Evolutionary conservation across 2,329 filamentous ascomycete species (phyloP), one percentile per base, ranked within the genome.

Genomic region (Amauroascus niger): DNA sequence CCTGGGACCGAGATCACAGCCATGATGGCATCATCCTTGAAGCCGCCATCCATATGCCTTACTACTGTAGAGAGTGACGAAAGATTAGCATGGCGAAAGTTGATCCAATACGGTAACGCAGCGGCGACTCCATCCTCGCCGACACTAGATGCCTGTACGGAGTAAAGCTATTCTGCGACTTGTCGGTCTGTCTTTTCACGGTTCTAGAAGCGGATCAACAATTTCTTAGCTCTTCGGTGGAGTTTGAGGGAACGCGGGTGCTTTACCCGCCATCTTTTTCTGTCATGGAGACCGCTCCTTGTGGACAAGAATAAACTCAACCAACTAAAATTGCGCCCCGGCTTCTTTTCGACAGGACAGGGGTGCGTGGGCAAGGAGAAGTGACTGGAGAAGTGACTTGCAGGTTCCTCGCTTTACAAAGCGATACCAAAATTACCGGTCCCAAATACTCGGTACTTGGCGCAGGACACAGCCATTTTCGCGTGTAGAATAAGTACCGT

Each of bases 1-100:
- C 24, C 24, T 44, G 41, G 41, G 22, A 30, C 16, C 22, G 22
- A 30, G 24, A 44, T 44, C 24, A 26, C n/a, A 46, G 28, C 11
- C 7, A n/a, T 46, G 44, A 33, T 30, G 28, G 46, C 46, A 49
- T 49, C 33, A 49, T 49, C 46, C 46, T 30, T 49, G 46, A 49
- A 49, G 18, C 46, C 46, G 46, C 46, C 46, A 49, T 49, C 46
- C n/a, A n/a, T n/a, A n/a, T n/a, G n/a, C n/a, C n/a, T n/a, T n/a
- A n/a, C n/a, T n/a, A n/a, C n/a, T n/a, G n/a, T 37, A 6, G 28
- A 18, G 41, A 30, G 22, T 30, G 45, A 37, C 28, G 45, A 48
- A 26, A 37, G 33, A 37, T 49, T 33, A 46, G 14, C 44, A 32
- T 46, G 28, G 41, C n/a, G 41, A 46, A 46, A 33, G 28, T 46